phyloP scores from a whole-genome alignment of 1,284 basidiomycete species.

The Inonotus obliquus region DNA sequence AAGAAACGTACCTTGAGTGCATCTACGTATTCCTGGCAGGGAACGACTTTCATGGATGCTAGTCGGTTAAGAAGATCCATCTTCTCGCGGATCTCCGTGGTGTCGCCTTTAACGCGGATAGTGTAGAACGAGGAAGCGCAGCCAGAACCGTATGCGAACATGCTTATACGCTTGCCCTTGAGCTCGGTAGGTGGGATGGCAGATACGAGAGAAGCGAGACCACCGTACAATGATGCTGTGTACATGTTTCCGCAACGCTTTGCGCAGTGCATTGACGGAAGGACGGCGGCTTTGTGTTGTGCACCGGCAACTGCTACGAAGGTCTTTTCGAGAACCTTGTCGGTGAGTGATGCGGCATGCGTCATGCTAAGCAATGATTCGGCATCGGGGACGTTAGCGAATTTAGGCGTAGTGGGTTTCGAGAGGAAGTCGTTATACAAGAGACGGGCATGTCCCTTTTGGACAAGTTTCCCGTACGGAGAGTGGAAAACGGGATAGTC shows the following conservation, averaged over 20 bases:
- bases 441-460: constrained; percentile 95
- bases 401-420: constrained; percentile 70
- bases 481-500: constrained; percentile 93
- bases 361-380: constrained; percentile 64
- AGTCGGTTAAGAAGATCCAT: constrained; percentile 78
- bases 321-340: constrained; percentile 95
- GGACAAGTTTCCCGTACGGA: constrained; percentile 97
- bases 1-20: constrained; percentile 59
- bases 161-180: constrained; percentile 76
- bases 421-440: constrained; percentile 90
- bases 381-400: constrained; percentile 69
- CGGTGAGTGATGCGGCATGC: constrained; percentile 73
- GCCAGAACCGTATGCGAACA: constrained; percentile 95
- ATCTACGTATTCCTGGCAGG: constrained; percentile 82
- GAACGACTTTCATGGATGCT: constrained; percentile 84
- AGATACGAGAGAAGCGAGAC: constrained; percentile 80
- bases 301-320: constrained; percentile 75
- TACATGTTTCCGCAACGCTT: constrained; percentile 97
- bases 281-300: constrained; percentile 68
- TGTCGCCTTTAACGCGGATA: constrained; percentile 82
- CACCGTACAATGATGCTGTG: constrained; percentile 95
- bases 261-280: constrained; percentile 78
- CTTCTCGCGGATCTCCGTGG: constrained; percentile 73
- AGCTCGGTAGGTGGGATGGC: constrained; percentile 63
- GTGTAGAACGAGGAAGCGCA: constrained; percentile 91